phyloP scores from a whole-genome alignment of 306 rosid species.

The Elaeagnus macrophylla region DNA sequence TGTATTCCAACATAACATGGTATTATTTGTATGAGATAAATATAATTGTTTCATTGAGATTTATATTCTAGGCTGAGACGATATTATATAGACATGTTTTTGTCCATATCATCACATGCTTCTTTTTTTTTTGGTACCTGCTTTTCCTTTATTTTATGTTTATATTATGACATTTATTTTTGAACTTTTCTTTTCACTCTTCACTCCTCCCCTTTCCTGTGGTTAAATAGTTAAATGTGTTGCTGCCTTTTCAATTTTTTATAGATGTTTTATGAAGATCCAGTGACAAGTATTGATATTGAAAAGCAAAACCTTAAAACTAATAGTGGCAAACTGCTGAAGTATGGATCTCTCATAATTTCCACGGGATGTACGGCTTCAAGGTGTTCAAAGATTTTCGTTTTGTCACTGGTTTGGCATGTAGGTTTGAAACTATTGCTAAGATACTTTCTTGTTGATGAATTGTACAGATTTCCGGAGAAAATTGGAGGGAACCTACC shows the following conservation, averaged over 20 bases:
- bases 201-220: not conserved
- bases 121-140: too few species aligned
- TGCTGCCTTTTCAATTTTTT: conserved; percentile 12
- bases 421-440: not conserved
- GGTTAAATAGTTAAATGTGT: conserved; percentile 1
- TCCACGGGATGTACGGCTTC: conserved; percentile 85
- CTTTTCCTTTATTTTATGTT: not conserved
- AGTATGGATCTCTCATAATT: conserved; percentile 75
- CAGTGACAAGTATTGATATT: conserved; percentile 51
- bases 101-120: too few species aligned
- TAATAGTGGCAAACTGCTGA: conserved; percentile 65
- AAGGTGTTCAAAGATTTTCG: conserved; percentile 38
- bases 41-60: too few species aligned
- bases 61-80: too few species aligned
- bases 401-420: conserved; percentile 2
- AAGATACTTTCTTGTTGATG: conserved; percentile 16
- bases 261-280: conserved; percentile 73
- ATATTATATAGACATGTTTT: too few species aligned
- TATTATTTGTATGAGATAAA: too few species aligned
- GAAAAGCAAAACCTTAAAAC: conserved; percentile 63
- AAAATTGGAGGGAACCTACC: conserved; percentile 80
- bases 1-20: too few species aligned
- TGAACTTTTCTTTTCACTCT: not conserved
- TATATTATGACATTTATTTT: not conserved
- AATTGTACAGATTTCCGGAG: conserved; percentile 62